Base-by-base conservation (phyloP, 1,284 basidiomycete species). In the Puccinia novopanici region DNA sequence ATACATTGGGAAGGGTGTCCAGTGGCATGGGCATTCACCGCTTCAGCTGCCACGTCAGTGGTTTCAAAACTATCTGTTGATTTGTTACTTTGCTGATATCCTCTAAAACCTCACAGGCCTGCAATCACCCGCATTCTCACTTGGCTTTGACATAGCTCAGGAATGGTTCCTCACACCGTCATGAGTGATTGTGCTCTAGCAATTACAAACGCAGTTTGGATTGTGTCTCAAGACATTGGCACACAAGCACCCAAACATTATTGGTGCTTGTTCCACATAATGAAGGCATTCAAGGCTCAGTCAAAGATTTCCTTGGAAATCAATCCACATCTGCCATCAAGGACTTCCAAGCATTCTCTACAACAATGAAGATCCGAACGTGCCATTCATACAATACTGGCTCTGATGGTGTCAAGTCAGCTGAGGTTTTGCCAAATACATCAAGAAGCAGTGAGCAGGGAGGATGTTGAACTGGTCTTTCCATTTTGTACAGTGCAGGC, bases 311-410 rank as follows among this genome's bases (percentile, higher is more conserved):
- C 45, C 45, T 70, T n/a, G n/a, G 10, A 0, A 6, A 27, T 4
- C 27, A 52, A 50, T 42, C 67, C 2, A 12, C 22, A 1, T 2
- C 9, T 6, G 67, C 45, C 12, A 3, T 50, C n/a, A 22, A 15
- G 12, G 42, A 70, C 0, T 70, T 70, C 45, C 12, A 19, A 4
- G 15, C 2, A 50, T 70, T 30, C 19, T 70, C 2, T 70, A 70
- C 22, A 1, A 15, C 3, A 9, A 5, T 0, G 2, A 2, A 5
- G n/a, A n/a, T n/a, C n/a, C n/a, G n/a, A n/a, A n/a, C n/a, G n/a
- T n/a, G n/a, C n/a, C n/a, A n/a, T n/a, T 70, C 9, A 17, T 15
- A 4, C 2, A 3, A 24, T 70, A 27, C 24, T 30, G 22, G 24
- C 22, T 19, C 24, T 17, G 17, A 9, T 70, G 67, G 67, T 2